A percentile compares a stretch with the other conserved stretches of the same genome.
Conservation (phyloP, 2,329 filamentous ascomycete species). For the Ramichloridium luteum region DNA sequence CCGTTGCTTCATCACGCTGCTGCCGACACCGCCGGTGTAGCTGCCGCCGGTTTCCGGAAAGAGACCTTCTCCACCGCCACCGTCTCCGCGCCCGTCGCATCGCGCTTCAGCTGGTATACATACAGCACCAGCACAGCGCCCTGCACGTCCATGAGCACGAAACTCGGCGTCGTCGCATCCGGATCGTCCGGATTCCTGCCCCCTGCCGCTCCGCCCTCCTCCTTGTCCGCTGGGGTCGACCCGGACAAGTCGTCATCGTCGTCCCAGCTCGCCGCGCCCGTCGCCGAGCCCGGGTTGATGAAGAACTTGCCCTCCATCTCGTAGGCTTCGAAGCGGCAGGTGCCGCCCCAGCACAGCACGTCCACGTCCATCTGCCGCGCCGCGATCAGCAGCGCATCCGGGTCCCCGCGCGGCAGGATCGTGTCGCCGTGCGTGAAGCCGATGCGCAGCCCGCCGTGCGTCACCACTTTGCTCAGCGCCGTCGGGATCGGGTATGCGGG, state of each 20-base stretch:
- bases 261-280: constrained; percentile 50
- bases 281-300: constrained; percentile 56
- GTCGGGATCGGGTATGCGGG: constrained; percentile 24
- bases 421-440: constrained; percentile 61
- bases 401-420: constrained; percentile 57
- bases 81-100: constrained; percentile 40
- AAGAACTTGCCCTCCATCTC: constrained; percentile 63
- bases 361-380: constrained; percentile 62
- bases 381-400: constrained; percentile 54
- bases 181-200: no score
- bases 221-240: constrained; percentile 26
- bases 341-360: constrained; percentile 56
- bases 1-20: not conserved
- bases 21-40: not conserved
- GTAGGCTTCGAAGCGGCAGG: constrained; percentile 58
- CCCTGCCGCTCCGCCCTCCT: constrained; percentile 48
- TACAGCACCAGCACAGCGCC: constrained; percentile 92
- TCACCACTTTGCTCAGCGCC: constrained; percentile 55
- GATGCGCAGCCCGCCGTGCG: constrained; percentile 55
- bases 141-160: constrained; percentile 97
- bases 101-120: constrained; percentile 57
- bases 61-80: constrained; percentile 46
- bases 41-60: constrained; percentile 36
- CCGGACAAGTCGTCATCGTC: constrained; percentile 22
- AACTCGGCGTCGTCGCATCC: constrained; percentile 61